Evolutionary conservation across 2,329 filamentous ascomycete species (phyloP).

Genomic region (Peltaster fructicola): DNA sequence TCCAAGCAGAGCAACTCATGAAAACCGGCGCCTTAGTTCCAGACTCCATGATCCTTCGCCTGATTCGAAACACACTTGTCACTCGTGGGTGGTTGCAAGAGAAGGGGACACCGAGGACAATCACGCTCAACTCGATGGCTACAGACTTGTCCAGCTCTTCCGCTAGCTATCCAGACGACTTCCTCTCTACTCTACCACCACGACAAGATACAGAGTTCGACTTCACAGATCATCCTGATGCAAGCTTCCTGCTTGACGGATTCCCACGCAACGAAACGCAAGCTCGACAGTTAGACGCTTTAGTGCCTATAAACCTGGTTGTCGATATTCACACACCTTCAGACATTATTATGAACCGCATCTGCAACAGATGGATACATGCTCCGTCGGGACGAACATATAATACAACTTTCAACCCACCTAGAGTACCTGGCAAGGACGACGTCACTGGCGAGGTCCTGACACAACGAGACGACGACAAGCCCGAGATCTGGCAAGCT

Average conservation of each 20-base stretch:
- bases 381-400: constrained; percentile 82
- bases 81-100: constrained; percentile 61
- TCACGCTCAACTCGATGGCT: constrained; percentile 26
- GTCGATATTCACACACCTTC: constrained; percentile 74
- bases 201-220: constrained; percentile 22
- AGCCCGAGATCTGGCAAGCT: constrained; percentile 66
- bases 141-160: constrained; percentile 3
- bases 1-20: constrained; percentile 80
- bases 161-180: constrained; percentile 16
- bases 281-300: constrained; percentile 55
- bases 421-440: constrained; percentile 62
- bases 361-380: constrained; percentile 86
- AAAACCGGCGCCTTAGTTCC: constrained; percentile 77
- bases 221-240: constrained; percentile 49
- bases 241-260: constrained; percentile 89
- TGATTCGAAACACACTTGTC: constrained; percentile 79
- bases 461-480: constrained; percentile 70
- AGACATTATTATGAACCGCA: constrained; percentile 72
- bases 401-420: constrained; percentile 84
- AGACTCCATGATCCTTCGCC: constrained; percentile 75
- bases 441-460: constrained; percentile 81
- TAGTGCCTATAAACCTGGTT: constrained; percentile 90
- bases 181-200: constrained; percentile 23
- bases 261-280: constrained; percentile 81
- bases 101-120: constrained; percentile 24